These are phyloP conservation scores for Solanum ossicruentum DNA, from an alignment of 257 asterid species.

Conservation along the genomic window DNA sequence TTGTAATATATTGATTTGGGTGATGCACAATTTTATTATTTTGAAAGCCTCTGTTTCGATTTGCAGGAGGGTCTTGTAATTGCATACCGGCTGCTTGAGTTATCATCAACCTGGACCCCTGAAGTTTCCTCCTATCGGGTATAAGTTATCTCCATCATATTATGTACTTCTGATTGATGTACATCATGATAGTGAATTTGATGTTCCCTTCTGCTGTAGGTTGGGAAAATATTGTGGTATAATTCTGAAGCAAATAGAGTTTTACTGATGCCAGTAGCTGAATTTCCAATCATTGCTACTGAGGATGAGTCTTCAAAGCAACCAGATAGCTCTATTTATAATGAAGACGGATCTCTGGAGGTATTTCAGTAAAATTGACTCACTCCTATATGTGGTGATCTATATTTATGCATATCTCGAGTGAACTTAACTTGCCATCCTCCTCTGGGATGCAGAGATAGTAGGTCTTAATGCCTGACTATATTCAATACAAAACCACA, in stretches of 20 bases:
- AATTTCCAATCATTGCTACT: slow-evolving; percentile 35
- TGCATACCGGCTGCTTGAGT: slow-evolving; percentile 67
- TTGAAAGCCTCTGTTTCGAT: background rate
- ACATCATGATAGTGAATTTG: background rate
- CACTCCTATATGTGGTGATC: background rate
- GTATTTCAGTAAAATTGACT: slow-evolving; percentile 14
- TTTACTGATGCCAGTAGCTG: slow-evolving; percentile 48
- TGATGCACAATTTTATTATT: background rate
- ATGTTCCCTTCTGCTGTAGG: slow-evolving; percentile 30
- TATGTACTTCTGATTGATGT: background rate
- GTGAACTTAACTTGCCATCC: background rate
- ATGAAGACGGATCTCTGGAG: slow-evolving; percentile 87
- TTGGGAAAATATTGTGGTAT: slow-evolving; percentile 60
- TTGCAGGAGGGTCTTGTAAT: slow-evolving; percentile 81
- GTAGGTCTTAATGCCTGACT: background rate
- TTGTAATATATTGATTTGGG: background rate
- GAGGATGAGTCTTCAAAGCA: slow-evolving; percentile 34
- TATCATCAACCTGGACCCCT: slow-evolving; percentile 93
- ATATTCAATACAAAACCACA: background rate
- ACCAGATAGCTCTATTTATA: slow-evolving; percentile 37
- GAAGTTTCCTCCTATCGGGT: slow-evolving; percentile 71
- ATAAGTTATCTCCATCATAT: slow-evolving; percentile 9
- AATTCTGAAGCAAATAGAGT: slow-evolving; percentile 31
- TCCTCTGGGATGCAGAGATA: background rate
- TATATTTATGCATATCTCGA: background rate